Evolutionary conservation across 805 yeast genomes (phyloP), one percentile per base, ranked within the genome.

Genomic region (Yarrowia sp.): DNA sequence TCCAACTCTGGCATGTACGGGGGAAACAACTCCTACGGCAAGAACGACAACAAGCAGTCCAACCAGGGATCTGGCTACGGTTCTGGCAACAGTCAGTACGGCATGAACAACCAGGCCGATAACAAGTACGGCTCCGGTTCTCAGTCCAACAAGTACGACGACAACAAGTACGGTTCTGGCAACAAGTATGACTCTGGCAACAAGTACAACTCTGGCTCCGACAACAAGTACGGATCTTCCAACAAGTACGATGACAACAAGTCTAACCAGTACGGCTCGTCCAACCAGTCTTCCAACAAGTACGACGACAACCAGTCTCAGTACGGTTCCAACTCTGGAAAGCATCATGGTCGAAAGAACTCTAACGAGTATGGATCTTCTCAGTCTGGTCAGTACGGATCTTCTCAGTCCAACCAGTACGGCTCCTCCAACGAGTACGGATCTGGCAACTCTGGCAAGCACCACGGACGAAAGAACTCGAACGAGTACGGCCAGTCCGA

Each of bases 81-180:
- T 4, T 46, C 50, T 12, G 35, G 50, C 22, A 19, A 22, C 50
- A 46, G 41, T 10, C 42, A 52, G 41, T 22, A 53, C 16, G 65
- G 65, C 4, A 9, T 26, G n/a, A 40, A 59, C 12, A 59, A 59
- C 36, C 66, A 59, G 52, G 65, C 41, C n/a, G 32, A 53, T 12
- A 22, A 16, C 48, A 38, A 46, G 50, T 46, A 46, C 11, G 50
- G 50, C 22, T 22, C 35, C 4, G 52, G 14, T 8, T 38, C 40
- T 38, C 40, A 38, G 52, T 14, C 49, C 63, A 56, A 14, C 61
- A 22, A 56, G 46, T 41, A 42, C 36, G 63, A 32, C 5, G 38
- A 9, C 48, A 55, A 55, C 61, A 19, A 55, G 48, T 36, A 52
- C 40, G 59, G 45, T 4, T 19, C 41, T 11, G 35, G 11, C 12